A percentile compares a stretch with the other conserved stretches of the same genome.
Evolutionary conservation across 108 stramenopile genomes (phyloP).

Genomic region (Cylindrotheca fusiformis): DNA sequence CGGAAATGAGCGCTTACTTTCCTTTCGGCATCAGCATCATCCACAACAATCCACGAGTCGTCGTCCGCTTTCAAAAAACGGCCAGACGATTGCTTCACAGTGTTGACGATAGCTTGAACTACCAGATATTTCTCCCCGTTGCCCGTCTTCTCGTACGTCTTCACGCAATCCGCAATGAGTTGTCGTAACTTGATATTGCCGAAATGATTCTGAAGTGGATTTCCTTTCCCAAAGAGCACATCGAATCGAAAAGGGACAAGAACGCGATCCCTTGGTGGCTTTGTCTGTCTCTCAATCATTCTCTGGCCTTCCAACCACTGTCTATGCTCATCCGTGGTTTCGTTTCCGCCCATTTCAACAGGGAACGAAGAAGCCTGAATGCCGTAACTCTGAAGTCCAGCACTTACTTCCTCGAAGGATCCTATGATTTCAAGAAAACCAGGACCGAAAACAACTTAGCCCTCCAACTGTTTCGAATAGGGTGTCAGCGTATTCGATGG

Average conservation of each 20-base stretch:
- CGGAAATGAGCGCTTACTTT: constrained; percentile 14
- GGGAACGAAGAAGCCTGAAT: neutral
- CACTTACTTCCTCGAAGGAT: neutral
- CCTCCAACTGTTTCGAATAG: too few relatives aligned
- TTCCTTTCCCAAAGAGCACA: constrained; percentile 16
- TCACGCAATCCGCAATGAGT: neutral
- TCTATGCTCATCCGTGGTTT: neutral
- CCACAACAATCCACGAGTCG: constrained; percentile 16
- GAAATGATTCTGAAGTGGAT: constrained; percentile 6
- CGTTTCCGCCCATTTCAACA: neutral
- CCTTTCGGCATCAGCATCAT: constrained; percentile 2
- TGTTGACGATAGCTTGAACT: neutral
- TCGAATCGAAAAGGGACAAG: constrained; percentile 7
- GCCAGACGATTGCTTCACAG: neutral
- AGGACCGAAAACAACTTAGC: too few relatives aligned
- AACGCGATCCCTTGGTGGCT: neutral
- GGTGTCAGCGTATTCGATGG: too few relatives aligned
- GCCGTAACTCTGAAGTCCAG: neutral
- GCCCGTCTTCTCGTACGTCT: neutral
- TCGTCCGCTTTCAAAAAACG: constrained; percentile 4
- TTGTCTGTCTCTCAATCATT: neutral
- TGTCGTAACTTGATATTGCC: constrained; percentile 2
- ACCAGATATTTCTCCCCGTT: neutral
- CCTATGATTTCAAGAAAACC: neutral
- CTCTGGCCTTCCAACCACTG: neutral